A percentile compares a stretch with the other conserved stretches of the same genome.
These are phyloP conservation scores for Sporothrix sp. DNA, from an alignment of 2,329 filamentous ascomycete genomes.

Conservation along the genomic window DNA sequence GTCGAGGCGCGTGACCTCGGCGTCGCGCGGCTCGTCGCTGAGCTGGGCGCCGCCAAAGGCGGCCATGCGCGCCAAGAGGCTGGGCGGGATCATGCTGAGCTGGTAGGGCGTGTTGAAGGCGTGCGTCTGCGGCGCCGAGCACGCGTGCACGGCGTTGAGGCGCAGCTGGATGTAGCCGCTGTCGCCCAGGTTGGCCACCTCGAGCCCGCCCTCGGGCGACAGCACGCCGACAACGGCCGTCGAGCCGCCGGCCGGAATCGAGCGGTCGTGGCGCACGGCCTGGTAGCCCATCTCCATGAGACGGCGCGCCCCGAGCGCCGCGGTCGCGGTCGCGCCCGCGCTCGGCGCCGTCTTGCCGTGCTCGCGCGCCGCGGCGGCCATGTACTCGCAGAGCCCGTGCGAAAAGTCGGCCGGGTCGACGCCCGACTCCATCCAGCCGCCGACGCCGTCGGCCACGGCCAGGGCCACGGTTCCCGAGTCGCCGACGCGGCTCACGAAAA, in stretches of 20 bases:
- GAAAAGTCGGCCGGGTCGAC: conserved; percentile 94
- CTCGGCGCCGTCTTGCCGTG: conserved; percentile 30
- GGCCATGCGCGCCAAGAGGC: conserved; percentile 66
- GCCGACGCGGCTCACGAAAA: conserved; percentile 80
- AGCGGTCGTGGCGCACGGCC: conserved; percentile 61
- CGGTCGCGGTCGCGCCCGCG: conserved; percentile 20
- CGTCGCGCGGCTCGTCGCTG: conserved; percentile 74
- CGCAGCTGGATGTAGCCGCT: conserved; percentile 85
- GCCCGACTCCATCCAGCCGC: conserved; percentile 86
- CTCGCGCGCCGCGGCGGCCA: conserved; percentile 65
- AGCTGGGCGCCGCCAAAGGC: conserved; percentile 76
- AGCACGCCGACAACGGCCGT: conserved; percentile 85
- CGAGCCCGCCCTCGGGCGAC: conserved; percentile 60
- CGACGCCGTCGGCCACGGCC: conserved; percentile 88
- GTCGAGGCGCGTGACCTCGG: conserved; percentile 64
- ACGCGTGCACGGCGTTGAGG: conserved; percentile 73
- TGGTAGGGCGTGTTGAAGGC: conserved; percentile 98
- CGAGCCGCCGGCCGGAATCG: conserved; percentile 73
- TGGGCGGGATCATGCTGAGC: conserved; percentile 74
- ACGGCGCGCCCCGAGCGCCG: conserved; percentile 49
- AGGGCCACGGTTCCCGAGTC: conserved; percentile 65
- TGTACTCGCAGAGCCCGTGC: conserved; percentile 85
- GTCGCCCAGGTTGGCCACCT: conserved; percentile 91
- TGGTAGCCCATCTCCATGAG: conserved; percentile 82
- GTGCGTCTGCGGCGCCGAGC: conserved; percentile 82